Evolutionary conservation across 768 basidiomycete genomes (phyloP), one percentile per base, ranked within the genome.

Genomic region (Naganishia vishniacii): DNA sequence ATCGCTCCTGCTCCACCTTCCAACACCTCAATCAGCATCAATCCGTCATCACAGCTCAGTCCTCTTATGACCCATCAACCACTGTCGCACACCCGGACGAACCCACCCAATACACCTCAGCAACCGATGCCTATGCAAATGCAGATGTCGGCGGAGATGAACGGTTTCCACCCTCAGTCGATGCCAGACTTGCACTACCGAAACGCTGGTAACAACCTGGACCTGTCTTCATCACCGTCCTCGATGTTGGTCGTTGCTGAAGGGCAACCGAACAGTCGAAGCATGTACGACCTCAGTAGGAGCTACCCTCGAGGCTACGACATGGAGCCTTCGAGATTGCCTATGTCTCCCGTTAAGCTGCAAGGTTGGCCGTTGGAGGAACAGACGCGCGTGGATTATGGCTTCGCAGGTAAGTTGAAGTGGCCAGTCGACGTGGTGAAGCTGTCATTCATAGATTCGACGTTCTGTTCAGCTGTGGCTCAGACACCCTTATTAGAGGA

Each of bases 31-130:
- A 20, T 5, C 42, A n/a, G 18, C 42, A 8, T 44, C 42, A 20
- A 37, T 15, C 15, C 42, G 5, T 6, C n/a, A 8, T 44, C 42
- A 4, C 37, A 32, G 3, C 3, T n/a, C 9, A 56, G 37, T n/a
- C 53, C 53, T 9, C 53, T 40, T 3, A 23, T 56, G 53, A 40
- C 53, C 20, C 16, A 20, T 40, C 53, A 26, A 26, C 53, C 53
- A 1, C 26, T 56, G 53, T 56, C 53, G 11, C 53, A 56, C 26
- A n/a, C 34, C 15, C 53, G 53, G n/a, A 13, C 37, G 16, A 25
- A 7, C n/a, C 37, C 26, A 40, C 34, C 23, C 53, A 23, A 56
- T 7, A 34, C 20, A 40, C 20, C 1, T 4, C 53, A 48, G 5
- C 47, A 25, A 13, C 8, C 28, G 20, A 28, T 26, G 7, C 25